phyloP scores from a whole-genome alignment of 2,329 filamentous ascomycete species.

The Colletotrichum lini region DNA sequence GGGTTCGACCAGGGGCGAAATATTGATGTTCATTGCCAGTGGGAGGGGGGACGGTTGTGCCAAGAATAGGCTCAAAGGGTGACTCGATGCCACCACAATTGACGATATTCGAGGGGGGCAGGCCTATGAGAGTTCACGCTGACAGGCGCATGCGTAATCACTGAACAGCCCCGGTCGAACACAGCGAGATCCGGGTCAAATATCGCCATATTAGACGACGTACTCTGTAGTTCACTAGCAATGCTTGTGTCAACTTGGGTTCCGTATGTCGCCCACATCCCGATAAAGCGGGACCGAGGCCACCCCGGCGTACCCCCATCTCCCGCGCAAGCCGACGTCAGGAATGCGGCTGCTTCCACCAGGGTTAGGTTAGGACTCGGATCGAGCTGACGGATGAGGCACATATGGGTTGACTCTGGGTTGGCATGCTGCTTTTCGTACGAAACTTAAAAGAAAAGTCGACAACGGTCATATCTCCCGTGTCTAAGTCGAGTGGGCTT shows the following conservation, averaged over 20 bases:
- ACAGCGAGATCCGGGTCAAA: background rate
- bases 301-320: background rate
- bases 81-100: background rate
- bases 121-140: slow-evolving; percentile 23
- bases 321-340: background rate
- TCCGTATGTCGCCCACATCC: slow-evolving; percentile 27
- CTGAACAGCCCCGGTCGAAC: background rate
- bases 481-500: background rate
- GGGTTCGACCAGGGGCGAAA: background rate
- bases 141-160: slow-evolving; percentile 31
- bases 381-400: no score
- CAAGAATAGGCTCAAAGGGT: slow-evolving; percentile 12
- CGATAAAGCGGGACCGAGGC: background rate
- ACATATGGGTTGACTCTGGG: background rate
- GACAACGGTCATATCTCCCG: background rate
- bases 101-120: slow-evolving; percentile 22
- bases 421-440: background rate
- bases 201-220: background rate
- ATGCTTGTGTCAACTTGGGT: slow-evolving; percentile 24
- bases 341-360: background rate
- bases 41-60: background rate
- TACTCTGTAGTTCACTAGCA: slow-evolving; percentile 1
- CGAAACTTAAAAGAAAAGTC: background rate
- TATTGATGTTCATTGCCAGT: background rate
- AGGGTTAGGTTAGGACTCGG: no score